A percentile compares a stretch with the other conserved stretches of the same genome.
phyloP scores from a whole-genome alignment of 148 eudicot genomes.

The Fagopyrum tataricum region DNA sequence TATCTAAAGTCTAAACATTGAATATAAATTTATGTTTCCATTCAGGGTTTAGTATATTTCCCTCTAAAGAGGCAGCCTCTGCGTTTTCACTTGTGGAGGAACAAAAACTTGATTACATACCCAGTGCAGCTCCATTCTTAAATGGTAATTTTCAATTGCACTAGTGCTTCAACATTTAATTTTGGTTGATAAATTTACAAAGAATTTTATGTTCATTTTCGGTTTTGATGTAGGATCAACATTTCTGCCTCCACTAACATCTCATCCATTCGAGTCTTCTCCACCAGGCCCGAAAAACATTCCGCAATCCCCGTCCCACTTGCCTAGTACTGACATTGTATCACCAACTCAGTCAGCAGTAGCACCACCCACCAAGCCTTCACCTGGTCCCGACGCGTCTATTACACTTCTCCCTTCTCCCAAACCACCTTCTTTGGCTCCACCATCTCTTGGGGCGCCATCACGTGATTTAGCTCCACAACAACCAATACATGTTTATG shows the following conservation, averaged over 20 bases:
- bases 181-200: background rate
- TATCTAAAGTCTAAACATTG: background rate
- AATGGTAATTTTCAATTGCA: slow-evolving; percentile 17
- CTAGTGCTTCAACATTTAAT: background rate
- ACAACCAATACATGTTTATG: background rate
- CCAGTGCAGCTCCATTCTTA: slow-evolving; percentile 8
- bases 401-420: background rate
- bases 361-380: background rate
- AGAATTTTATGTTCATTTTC: background rate
- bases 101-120: slow-evolving; percentile 14
- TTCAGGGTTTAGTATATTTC: slow-evolving; percentile 22
- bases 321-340: background rate
- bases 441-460: background rate
- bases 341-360: slow-evolving; percentile 9
- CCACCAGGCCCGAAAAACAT: slow-evolving; percentile 9
- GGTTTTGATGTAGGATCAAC: slow-evolving; percentile 16
- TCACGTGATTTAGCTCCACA: slow-evolving; percentile 16
- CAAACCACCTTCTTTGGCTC: background rate
- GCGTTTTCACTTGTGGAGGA: slow-evolving; percentile 14
- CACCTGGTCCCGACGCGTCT: background rate
- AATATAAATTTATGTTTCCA: background rate
- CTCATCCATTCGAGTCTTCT: slow-evolving; percentile 17
- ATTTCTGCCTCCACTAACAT: slow-evolving; percentile 15
- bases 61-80: slow-evolving; percentile 14
- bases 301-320: slow-evolving; percentile 6